Percentiles rank a stretch among this genome's conserved stretches.
These are phyloP conservation scores for Nepenthes alata DNA, from an alignment of 179 eudicot species.

Conservation along the genomic window DNA sequence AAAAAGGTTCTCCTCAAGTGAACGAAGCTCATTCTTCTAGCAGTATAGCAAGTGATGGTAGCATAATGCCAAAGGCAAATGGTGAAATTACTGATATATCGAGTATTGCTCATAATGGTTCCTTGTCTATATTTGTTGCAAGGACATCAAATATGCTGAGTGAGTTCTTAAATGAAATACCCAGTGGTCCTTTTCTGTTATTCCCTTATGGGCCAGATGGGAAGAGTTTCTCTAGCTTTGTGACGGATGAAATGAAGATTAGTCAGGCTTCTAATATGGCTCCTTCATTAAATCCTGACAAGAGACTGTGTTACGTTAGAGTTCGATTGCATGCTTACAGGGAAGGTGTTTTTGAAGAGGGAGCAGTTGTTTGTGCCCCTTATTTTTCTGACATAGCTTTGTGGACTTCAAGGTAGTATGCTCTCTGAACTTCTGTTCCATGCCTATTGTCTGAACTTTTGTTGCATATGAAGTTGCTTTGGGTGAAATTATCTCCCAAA, in stretches of 20 bases:
- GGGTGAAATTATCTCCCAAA: too few species aligned
- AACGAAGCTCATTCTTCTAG: slow-evolving; percentile 8
- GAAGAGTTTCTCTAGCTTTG: slow-evolving; percentile 23
- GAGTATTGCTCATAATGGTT: slow-evolving; percentile 6
- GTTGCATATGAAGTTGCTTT: too few species aligned
- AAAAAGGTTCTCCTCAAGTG: slow-evolving; percentile 10
- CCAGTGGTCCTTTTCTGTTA: slow-evolving; percentile 30
- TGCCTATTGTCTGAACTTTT: not conserved
- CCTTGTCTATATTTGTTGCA: slow-evolving; percentile 39
- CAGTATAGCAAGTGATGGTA: slow-evolving; percentile 5
- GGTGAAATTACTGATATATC: slow-evolving; percentile 5
- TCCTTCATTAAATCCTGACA: slow-evolving; percentile 8
- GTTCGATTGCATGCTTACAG: slow-evolving; percentile 55
- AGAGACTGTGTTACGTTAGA: slow-evolving; percentile 48
- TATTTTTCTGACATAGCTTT: slow-evolving; percentile 34
- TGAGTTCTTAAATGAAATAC: slow-evolving; percentile 25
- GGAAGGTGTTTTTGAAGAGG: slow-evolving; percentile 77
- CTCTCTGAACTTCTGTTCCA: not conserved
- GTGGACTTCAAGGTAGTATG: slow-evolving; percentile 41
- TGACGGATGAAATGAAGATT: slow-evolving; percentile 36
- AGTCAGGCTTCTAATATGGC: slow-evolving; percentile 16
- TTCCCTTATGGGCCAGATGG: slow-evolving; percentile 25
- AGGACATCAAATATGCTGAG: slow-evolving; percentile 42
- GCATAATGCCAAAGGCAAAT: slow-evolving; percentile 5
- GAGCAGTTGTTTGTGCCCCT: slow-evolving; percentile 82